Evolutionary conservation across 78 protist genomes (phyloP).

Genomic region (Dictyostelium capitatum): DNA sequence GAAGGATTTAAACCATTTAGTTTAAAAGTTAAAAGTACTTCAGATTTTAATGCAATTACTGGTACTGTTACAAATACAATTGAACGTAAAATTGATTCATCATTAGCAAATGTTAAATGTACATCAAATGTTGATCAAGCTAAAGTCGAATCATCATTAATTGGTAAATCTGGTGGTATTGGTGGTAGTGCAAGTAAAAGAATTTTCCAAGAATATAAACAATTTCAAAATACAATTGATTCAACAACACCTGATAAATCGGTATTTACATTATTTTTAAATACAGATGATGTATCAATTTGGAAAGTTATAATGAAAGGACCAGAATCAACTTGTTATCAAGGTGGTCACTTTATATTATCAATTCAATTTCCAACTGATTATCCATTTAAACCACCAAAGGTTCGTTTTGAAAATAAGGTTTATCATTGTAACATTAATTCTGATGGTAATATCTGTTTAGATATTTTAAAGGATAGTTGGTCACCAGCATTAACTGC

Average conservation of each 20-base stretch:
- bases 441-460: constrained; percentile 93
- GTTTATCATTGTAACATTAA: constrained; percentile 96
- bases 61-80: neutral
- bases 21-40: neutral
- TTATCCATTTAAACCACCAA: constrained; percentile 93
- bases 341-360: constrained; percentile 43
- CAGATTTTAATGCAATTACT: neutral
- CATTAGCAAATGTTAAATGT: neutral
- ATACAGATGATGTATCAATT: constrained; percentile 2
- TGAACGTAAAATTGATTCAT: neutral
- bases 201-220: neutral
- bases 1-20: constrained; percentile 21
- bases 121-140: neutral
- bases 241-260: neutral
- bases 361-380: constrained; percentile 82
- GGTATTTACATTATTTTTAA: neutral
- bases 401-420: constrained; percentile 89
- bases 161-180: neutral
- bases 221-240: neutral
- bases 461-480: constrained; percentile 95
- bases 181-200: neutral
- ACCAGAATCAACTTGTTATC: constrained; percentile 46
- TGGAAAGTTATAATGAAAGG: constrained; percentile 76
- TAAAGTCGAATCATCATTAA: neutral
- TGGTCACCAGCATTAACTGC: constrained; percentile 95